Conservation (phyloP, 331 rosid species). For the Erythrophleum ivorense region DNA sequence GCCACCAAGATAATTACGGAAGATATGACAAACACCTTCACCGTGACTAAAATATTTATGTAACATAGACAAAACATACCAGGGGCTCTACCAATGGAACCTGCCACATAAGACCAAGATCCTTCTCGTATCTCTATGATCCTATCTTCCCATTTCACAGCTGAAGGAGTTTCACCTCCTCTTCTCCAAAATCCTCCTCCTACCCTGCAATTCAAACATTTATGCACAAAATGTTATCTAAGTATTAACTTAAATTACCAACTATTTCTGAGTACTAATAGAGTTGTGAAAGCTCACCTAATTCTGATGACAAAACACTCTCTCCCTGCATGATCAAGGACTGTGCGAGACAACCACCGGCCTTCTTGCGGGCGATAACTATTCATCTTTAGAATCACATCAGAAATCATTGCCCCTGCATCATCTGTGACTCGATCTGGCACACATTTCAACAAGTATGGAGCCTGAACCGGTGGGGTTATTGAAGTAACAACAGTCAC, state of each 20-base stretch:
- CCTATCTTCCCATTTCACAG: slow-evolving; percentile 88
- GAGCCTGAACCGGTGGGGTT: slow-evolving; percentile 92
- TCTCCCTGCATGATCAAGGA: slow-evolving; percentile 94
- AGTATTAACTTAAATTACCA: slow-evolving; percentile 5
- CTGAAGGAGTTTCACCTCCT: slow-evolving; percentile 80
- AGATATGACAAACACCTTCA: slow-evolving; percentile 12
- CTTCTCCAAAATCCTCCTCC: slow-evolving; percentile 98
- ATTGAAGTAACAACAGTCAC: slow-evolving; percentile 65
- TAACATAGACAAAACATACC: slow-evolving; percentile 59
- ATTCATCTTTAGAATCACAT: slow-evolving; percentile 82
- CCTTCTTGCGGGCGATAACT: slow-evolving; percentile 93
- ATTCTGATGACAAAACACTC: slow-evolving; percentile 89
- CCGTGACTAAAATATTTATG: slow-evolving; percentile 14
- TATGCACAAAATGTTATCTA: neutral
- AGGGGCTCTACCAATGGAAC: slow-evolving; percentile 82
- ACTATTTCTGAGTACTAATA: neutral
- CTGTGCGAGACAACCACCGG: slow-evolving; percentile 92
- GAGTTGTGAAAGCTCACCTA: slow-evolving; percentile 55
- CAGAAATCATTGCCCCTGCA: slow-evolving; percentile 90
- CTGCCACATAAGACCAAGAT: slow-evolving; percentile 92
- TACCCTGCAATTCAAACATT: slow-evolving; percentile 58
- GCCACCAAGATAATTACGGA: slow-evolving; percentile 1
- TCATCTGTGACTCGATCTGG: slow-evolving; percentile 91
- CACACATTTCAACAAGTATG: slow-evolving; percentile 93
- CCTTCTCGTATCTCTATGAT: slow-evolving; percentile 92